Percentiles rank a stretch among this genome's conserved stretches.
phyloP scores from a whole-genome alignment of 352 stramenopile species.

The Globisporangium iwayamae region DNA sequence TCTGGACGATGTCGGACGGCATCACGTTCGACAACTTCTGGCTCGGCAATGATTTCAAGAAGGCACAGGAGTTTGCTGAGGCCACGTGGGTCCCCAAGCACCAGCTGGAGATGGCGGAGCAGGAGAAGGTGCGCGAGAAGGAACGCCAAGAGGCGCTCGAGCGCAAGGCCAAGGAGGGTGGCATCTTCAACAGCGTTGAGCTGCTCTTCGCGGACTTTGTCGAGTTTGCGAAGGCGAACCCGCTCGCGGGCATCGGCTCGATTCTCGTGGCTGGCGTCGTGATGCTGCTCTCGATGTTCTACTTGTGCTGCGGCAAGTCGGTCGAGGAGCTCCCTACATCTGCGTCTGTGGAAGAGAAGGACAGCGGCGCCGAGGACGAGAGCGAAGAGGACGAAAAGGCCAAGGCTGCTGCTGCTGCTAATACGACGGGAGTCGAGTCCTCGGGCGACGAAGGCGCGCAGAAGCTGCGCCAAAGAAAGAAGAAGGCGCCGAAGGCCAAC shows the following conservation, averaged over 20 bases:
- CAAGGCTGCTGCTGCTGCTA: constrained; percentile 10
- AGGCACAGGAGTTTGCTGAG: constrained; percentile 76
- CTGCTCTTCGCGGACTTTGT: constrained; percentile 35
- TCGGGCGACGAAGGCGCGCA: constrained; percentile 25
- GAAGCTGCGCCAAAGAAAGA: constrained; percentile 76
- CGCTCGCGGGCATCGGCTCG: constrained; percentile 42
- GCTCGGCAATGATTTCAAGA: constrained; percentile 79
- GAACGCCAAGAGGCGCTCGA: constrained; percentile 34
- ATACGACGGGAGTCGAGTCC: constrained; percentile 27
- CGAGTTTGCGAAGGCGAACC: constrained; percentile 58
- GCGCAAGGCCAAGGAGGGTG: constrained; percentile 42
- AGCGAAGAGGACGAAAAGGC: constrained; percentile 23
- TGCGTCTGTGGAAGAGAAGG: constrained; percentile 17
- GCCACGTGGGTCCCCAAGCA: constrained; percentile 79
- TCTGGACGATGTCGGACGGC: constrained; percentile 88
- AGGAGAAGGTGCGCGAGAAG: constrained; percentile 46
- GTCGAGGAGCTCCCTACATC: constrained; percentile 27
- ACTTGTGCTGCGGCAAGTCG: constrained; percentile 56
- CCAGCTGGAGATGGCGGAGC: constrained; percentile 48
- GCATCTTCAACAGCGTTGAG: constrained; percentile 44
- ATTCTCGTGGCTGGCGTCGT: constrained; percentile 40
- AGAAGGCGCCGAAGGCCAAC: constrained; percentile 70
- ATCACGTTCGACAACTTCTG: constrained; percentile 94
- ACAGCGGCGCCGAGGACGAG: constrained; percentile 30
- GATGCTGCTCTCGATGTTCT: constrained; percentile 43